Base-by-base conservation (phyloP, 805 yeast species). In the Scheffersomyces lignosus region DNA sequence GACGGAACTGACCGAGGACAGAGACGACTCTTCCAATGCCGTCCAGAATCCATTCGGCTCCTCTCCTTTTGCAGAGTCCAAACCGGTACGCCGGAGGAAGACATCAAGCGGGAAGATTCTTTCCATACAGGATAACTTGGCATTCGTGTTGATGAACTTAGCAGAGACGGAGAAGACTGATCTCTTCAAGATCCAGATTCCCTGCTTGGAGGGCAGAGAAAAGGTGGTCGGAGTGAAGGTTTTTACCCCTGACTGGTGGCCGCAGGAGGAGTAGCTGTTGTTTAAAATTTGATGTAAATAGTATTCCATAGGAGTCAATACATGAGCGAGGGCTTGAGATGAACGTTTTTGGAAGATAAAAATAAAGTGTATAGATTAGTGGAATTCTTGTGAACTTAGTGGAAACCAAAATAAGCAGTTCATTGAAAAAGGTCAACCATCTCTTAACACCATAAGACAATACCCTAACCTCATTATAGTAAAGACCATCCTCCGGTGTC, bases 231-330 rank as follows among this genome's bases (percentile, higher is more conserved):
- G 72, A 1, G 60, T 82, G 16, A 70, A 71, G 47, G 85, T 80
- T 0, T 68, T 64, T 40, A 62, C 65, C 4, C 93, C 95, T 0
- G 80, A 73, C 33, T 85, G 91, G 90, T 85, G 91, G 89, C 89
- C 89, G 0, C 65, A 58, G 28, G 58, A 56, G 5, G 40, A 40
- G 14, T 31, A n/a, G n/a, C n/a, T n/a, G n/a, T n/a, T n/a, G n/a
- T n/a, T n/a, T n/a, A n/a, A n/a, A n/a, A n/a, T n/a, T n/a, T n/a
- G n/a, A n/a, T n/a, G n/a, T n/a, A n/a, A n/a, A n/a, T n/a, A n/a
- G n/a, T n/a, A n/a, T n/a, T n/a, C n/a, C n/a, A n/a, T n/a, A n/a
- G n/a, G n/a, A n/a, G n/a, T n/a, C n/a, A n/a, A n/a, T n/a, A n/a
- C n/a, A n/a, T n/a, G n/a, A n/a, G n/a, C n/a, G n/a, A n/a, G n/a